These are phyloP conservation scores for Massariosphaeria phaeospora DNA, from an alignment of 495 filamentous ascomycete species.

Conservation along the genomic window DNA sequence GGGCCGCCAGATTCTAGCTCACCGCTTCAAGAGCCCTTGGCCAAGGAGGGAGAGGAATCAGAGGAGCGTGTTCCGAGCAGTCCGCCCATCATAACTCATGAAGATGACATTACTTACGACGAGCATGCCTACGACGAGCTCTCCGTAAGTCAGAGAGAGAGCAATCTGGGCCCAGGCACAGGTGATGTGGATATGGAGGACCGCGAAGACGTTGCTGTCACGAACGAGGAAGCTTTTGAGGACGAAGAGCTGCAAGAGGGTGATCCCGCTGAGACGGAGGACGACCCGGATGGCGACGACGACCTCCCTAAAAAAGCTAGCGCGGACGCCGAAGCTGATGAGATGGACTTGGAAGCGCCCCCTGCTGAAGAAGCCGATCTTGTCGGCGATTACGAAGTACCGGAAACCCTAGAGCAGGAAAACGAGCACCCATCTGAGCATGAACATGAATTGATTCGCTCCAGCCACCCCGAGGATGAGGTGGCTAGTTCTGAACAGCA, in stretches of 20 bases:
- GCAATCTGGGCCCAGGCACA: neutral
- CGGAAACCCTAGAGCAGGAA: neutral
- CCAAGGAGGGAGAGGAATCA: neutral
- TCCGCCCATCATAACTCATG: constrained; percentile 15
- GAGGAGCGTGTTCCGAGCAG: constrained; percentile 31
- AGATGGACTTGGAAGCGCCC: neutral
- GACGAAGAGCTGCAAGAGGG: neutral
- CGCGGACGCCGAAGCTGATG: neutral
- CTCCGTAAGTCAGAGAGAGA: constrained; percentile 12
- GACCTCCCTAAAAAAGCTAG: neutral
- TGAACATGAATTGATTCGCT: constrained; percentile 9
- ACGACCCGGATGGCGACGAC: neutral
- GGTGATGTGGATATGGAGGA: constrained; percentile 11
- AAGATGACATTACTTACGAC: constrained; percentile 10
- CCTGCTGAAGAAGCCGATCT: neutral
- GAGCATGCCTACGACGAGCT: constrained; percentile 19
- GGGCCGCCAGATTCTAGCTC: constrained; percentile 12
- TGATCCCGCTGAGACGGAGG: neutral
- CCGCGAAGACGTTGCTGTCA: neutral
- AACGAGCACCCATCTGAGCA: neutral
- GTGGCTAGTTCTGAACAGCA: neutral
- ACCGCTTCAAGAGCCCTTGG: neutral
- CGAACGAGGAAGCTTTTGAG: neutral
- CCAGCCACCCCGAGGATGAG: constrained; percentile 5
- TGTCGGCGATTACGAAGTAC: neutral